Percentiles rank a stretch among this genome's conserved stretches.
These are phyloP conservation scores for Rutstroemia sp. DNA, from an alignment of 2,329 filamentous ascomycete species.

Conservation along the genomic window DNA sequence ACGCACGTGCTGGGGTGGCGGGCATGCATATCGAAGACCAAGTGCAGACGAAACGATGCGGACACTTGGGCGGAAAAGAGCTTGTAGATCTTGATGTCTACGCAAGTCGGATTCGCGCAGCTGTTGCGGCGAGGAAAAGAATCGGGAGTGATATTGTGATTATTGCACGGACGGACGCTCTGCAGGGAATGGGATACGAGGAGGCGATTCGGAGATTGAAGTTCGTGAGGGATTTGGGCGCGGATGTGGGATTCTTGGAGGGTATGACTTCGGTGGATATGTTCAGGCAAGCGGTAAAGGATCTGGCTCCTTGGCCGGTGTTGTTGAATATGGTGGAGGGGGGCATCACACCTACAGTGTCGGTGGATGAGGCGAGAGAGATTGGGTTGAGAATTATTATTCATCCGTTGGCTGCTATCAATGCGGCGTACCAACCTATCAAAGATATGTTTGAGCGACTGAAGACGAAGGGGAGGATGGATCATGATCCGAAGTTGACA, in stretches of 20 bases:
- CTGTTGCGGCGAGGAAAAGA: conserved; percentile 40
- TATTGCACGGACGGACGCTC: conserved; percentile 57
- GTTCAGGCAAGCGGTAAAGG: conserved; percentile 36
- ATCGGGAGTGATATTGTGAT: conserved; percentile 46
- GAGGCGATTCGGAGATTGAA: conserved; percentile 45
- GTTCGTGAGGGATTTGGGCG: conserved; percentile 45
- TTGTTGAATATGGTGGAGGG: conserved; percentile 51
- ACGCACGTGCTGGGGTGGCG: conserved; percentile 43
- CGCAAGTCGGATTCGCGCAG: conserved; percentile 47
- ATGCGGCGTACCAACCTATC: neutral
- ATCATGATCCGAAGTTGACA: neutral
- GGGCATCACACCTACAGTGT: conserved; percentile 46
- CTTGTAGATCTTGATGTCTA: conserved; percentile 36
- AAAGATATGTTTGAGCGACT: neutral
- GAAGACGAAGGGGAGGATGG: neutral
- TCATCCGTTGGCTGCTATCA: conserved; percentile 28
- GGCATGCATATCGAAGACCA: conserved; percentile 58
- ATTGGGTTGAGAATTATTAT: conserved; percentile 53
- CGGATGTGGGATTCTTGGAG: conserved; percentile 54
- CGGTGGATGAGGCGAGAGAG: conserved; percentile 42
- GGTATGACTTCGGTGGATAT: conserved; percentile 39
- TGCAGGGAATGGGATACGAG: conserved; percentile 49
- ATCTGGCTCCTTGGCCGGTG: conserved; percentile 30
- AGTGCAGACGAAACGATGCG: conserved; percentile 56
- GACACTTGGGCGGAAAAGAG: conserved; percentile 54